A percentile compares a stretch with the other conserved stretches of the same genome.
These are phyloP conservation scores for Heritiera fomes DNA, from an alignment of 345 rosid species.

Conservation along the genomic window DNA sequence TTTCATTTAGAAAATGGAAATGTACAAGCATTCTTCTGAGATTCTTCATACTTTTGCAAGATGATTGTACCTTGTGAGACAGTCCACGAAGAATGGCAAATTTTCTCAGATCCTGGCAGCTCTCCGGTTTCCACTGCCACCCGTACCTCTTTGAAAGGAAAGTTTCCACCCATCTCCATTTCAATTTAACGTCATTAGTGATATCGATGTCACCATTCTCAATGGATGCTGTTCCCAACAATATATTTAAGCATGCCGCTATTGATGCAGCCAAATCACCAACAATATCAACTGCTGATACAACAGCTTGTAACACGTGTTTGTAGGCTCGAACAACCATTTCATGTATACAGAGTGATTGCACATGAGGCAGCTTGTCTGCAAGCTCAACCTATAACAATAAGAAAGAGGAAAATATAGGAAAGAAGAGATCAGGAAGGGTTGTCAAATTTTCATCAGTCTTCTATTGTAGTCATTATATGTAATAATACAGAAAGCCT, in stretches of 20 bases:
- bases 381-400: constrained; percentile 81
- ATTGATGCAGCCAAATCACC: constrained; percentile 69
- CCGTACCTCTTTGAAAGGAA: constrained; percentile 80
- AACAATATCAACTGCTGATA: constrained; percentile 68
- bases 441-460: not conserved
- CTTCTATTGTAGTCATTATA: not conserved
- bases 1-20: constrained; percentile 25
- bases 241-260: constrained; percentile 78
- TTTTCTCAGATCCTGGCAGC: constrained; percentile 68
- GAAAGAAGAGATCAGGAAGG: constrained; percentile 3
- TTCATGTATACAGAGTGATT: constrained; percentile 90
- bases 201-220: constrained; percentile 45
- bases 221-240: constrained; percentile 63
- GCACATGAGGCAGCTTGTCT: constrained; percentile 94
- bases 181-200: constrained; percentile 51
- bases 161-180: constrained; percentile 77
- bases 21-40: constrained; percentile 15
- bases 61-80: constrained; percentile 74
- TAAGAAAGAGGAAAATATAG: constrained; percentile 6
- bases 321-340: constrained; percentile 95
- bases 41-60: constrained; percentile 18
- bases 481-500: not conserved
- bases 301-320: constrained; percentile 84
- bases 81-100: constrained; percentile 85
- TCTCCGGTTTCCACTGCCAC: constrained; percentile 70